Percentiles rank a stretch among this genome's conserved stretches.
Evolutionary conservation across 202 grass and related monocot genomes (phyloP).

Genomic region (Setaria viridis): DNA sequence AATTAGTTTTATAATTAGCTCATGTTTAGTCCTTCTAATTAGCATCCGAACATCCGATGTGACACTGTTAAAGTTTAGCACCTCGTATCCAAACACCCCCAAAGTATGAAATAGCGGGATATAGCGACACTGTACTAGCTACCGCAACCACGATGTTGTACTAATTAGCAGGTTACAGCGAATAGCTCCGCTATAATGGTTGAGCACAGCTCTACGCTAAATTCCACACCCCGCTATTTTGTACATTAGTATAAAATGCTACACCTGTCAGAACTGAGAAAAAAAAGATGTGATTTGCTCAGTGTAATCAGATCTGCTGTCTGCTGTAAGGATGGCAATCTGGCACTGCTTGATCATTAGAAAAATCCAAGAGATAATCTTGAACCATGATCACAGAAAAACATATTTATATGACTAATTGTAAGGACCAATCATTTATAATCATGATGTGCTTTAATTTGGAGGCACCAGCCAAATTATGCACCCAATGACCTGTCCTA

Average conservation of each 20-base stretch:
- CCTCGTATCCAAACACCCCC: no score
- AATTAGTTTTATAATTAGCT: no score
- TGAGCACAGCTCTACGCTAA: no score
- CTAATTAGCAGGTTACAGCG: no score
- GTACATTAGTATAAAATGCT: not conserved
- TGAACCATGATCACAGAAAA: not conserved
- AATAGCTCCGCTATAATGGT: no score
- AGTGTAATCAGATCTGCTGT: slow-evolving; percentile 9
- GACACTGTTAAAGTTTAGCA: no score
- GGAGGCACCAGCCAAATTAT: slow-evolving; percentile 34
- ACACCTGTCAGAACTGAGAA: slow-evolving; percentile 13
- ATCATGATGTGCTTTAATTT: not conserved
- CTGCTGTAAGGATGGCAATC: slow-evolving; percentile 16
- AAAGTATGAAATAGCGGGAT: no score
- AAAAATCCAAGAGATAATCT: slow-evolving; percentile 8
- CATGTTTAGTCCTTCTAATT: no score
- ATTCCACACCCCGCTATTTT: no score
- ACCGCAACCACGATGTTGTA: no score
- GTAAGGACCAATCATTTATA: slow-evolving; percentile 27
- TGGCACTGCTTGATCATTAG: slow-evolving; percentile 37
- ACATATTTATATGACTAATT: not conserved
- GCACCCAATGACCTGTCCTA: slow-evolving; percentile 24
- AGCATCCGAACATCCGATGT: no score
- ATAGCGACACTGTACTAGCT: no score
- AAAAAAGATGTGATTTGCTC: not conserved